Conservation (phyloP, 305 asterid genomes). For the Fraxinus floribunda region DNA sequence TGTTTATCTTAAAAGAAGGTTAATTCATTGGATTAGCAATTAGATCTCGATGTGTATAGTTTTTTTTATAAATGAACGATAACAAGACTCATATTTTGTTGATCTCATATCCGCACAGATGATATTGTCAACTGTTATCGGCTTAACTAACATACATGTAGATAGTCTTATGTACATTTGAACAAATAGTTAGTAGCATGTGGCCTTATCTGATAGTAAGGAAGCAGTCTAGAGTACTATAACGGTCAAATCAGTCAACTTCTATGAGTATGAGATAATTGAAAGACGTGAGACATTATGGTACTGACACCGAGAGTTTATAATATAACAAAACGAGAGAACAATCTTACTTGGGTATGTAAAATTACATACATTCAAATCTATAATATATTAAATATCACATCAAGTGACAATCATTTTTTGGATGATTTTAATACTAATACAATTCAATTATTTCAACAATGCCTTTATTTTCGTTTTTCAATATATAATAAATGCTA, state of each 20-base stretch:
- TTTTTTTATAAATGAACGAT: neutral
- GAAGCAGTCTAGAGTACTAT: neutral
- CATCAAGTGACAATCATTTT: neutral
- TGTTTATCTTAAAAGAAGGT: neutral
- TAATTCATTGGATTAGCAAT: neutral
- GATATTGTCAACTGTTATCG: neutral
- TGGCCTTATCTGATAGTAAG: neutral
- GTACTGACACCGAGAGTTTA: no score
- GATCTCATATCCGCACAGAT: neutral
- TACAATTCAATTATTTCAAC: no score
- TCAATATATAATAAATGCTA: no score
- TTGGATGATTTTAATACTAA: neutral
- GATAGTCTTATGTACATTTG: neutral
- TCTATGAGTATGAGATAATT: neutral
- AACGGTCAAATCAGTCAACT: neutral
- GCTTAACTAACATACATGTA: neutral
- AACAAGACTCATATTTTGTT: no score
- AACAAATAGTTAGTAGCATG: neutral
- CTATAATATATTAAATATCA: no score
- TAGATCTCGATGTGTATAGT: neutral
- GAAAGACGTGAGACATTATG: neutral
- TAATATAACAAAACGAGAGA: neutral
- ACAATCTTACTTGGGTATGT: no score
- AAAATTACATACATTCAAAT: no score
- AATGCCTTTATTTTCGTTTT: no score